These are phyloP conservation scores for Sarocladiaceae sp. DNA, from an alignment of 2,329 filamentous ascomycete species.

Conservation along the genomic window DNA sequence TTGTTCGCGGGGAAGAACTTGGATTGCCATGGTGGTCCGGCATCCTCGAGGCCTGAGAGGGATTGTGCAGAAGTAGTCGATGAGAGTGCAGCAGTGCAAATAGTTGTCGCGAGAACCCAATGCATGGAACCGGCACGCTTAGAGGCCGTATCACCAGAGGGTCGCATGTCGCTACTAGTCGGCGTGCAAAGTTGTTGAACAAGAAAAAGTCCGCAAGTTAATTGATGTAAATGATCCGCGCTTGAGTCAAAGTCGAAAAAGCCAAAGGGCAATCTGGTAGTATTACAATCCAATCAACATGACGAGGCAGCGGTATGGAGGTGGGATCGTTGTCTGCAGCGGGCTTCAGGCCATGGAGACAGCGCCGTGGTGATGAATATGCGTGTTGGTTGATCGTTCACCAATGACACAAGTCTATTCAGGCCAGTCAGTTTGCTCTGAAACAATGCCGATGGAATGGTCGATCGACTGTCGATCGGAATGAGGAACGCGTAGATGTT, in stretches of 20 bases:
- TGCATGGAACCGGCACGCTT: not conserved
- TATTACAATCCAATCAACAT: slow-evolving; percentile 4
- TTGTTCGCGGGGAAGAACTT: slow-evolving; percentile 18
- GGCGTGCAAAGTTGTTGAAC: not conserved
- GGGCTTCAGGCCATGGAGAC: too few relatives aligned
- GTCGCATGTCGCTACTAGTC: not conserved
- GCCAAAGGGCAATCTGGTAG: not conserved
- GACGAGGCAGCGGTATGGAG: not conserved
- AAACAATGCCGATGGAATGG: not conserved
- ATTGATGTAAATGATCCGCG: too few relatives aligned
- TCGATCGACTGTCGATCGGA: not conserved
- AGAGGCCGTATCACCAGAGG: not conserved
- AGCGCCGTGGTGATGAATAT: too few relatives aligned
- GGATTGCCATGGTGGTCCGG: slow-evolving; percentile 16
- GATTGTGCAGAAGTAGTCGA: not conserved
- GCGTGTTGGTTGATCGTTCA: too few relatives aligned
- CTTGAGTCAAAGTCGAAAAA: not conserved
- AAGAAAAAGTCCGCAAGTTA: not conserved
- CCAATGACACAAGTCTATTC: too few relatives aligned
- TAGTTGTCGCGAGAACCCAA: not conserved
- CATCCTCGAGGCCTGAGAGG: not conserved
- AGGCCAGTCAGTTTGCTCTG: not conserved
- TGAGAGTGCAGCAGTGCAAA: not conserved
- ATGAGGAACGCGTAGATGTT: not conserved
- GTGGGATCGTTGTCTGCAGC: not conserved